Base-by-base conservation (phyloP, 441 rosid species). In the Pelargonium myrrhifolium region DNA sequence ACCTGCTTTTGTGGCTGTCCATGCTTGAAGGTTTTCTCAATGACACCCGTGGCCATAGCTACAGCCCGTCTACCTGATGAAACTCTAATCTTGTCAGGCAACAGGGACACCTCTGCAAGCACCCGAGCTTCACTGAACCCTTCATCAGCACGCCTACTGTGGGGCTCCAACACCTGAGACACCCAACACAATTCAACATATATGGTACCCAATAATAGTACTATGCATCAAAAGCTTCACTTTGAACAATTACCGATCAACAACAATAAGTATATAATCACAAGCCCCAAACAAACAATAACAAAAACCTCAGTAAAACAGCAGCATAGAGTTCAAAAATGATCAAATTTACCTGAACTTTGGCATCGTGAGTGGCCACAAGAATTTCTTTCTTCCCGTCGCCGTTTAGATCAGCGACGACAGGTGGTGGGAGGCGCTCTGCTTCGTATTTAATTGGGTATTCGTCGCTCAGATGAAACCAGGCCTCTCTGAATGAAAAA, bases 401-500 rank as follows among this genome's bases (percentile, higher is more conserved):
- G 9, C 96, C 98, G 53, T 95, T 95, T 21, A 92, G 96, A 81
- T 95, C 99, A 64, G 92, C 82, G 11, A 94, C 89, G 62, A 92
- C 65, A 8, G 98, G 95, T 7, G 97, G 96, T 37, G 98, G 31
- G 31, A 28, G 31, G 31, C 31, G 31, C 31, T 28, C 31, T 3
- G 31, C 31, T 51, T 51, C 58, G 58, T 51, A 51, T 51, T 51
- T 51, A 51, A 51, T 51, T 6, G 58, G 58, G 22, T 51, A 51
- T 51, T 51, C 58, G 15, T 51, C 58, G 22, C 58, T 51, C 21
- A 92, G 71, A 72, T 89, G 99, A 64, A 84, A 78, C 98, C 99
- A 95, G 43, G 98, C 93, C 77, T 95, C 99, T 75, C 85, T 78
- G 75, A 95, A 95, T n/a, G 98, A 92, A 80, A 95, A 95, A 78